A percentile compares a stretch with the other conserved stretches of the same genome.
These are phyloP conservation scores for Kuraishia piskuri DNA, from an alignment of 805 yeast genomes.

Conservation along the genomic window DNA sequence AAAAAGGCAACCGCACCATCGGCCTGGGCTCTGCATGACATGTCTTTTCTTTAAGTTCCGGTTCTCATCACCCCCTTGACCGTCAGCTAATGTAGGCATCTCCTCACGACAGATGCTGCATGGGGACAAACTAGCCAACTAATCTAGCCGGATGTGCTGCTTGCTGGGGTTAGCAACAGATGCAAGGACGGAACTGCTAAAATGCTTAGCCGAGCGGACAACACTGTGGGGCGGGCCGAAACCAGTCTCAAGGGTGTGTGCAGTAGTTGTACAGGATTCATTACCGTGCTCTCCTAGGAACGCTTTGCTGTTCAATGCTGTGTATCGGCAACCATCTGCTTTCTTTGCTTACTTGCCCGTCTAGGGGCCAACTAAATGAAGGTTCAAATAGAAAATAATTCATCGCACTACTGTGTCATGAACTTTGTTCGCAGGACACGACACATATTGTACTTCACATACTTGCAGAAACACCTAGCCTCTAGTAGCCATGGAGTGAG, in stretches of 20 bases:
- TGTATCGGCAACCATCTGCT: too few species aligned
- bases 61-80: neutral
- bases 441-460: too few species aligned
- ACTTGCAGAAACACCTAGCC: too few species aligned
- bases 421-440: too few species aligned
- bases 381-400: too few species aligned
- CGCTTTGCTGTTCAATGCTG: too few species aligned
- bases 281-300: neutral
- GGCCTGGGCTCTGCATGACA: neutral
- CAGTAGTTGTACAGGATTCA: too few species aligned
- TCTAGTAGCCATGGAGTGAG: too few species aligned
- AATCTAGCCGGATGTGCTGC: too few species aligned
- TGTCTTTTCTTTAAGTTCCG: neutral
- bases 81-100: neutral
- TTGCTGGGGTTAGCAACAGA: neutral
- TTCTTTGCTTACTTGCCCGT: too few species aligned
- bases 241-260: neutral
- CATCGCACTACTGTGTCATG: too few species aligned
- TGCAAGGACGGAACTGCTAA: neutral
- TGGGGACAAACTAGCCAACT: neutral
- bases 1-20: neutral
- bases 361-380: too few species aligned
- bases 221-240: neutral
- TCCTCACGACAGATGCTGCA: neutral
- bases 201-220: neutral